Base-by-base conservation (phyloP, 768 basidiomycete species). In the Asterophora parasitica region DNA sequence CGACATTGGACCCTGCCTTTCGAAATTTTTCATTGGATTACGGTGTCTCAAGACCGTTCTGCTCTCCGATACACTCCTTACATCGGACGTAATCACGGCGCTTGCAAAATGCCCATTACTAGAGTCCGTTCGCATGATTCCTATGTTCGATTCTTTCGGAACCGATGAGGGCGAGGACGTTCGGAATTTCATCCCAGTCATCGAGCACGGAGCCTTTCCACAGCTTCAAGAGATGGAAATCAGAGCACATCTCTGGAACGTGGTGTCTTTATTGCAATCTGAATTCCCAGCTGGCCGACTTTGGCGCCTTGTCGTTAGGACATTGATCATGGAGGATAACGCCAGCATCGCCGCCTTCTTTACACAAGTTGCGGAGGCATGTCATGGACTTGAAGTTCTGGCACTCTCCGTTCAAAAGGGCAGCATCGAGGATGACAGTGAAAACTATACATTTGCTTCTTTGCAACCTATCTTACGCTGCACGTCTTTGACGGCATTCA, bases 161-260 rank as follows among this genome's bases (percentile, higher is more conserved):
- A 35, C 27, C 16, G 15, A 30, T 26, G 33, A 36, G 8, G 11
- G 12, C 5, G 23, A 17, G 12, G 39, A 46, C n/a, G n/a, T n/a
- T n/a, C n/a, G n/a, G n/a, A n/a, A 53, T 27, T 49, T 46, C 44
- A 53, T 53, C 48, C 52, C 52, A 8, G 44, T 43, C 9, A 13
- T 53, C 7, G 44, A 39, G 7, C 34, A 31, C 8, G 48, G 48
- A 20, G 44, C 40, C 4, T 53, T 53, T 36, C 52, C 48, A 17
- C 37, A 33, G 37, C 44, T 53, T 35, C 36, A 11, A 26, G 41
- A 35, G 19, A 40, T 54, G 28, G n/a, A 42, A 13, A 34, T 54
- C n/a, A 48, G 36, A 34, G 53, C 53, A 8, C 46, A 50, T 40
- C 46, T 50, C 17, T 48, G 49, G 49, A 50, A 50, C 27, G 42